Evolutionary conservation across 306 rosid genomes (phyloP).

Genomic region (Glycine soja): DNA sequence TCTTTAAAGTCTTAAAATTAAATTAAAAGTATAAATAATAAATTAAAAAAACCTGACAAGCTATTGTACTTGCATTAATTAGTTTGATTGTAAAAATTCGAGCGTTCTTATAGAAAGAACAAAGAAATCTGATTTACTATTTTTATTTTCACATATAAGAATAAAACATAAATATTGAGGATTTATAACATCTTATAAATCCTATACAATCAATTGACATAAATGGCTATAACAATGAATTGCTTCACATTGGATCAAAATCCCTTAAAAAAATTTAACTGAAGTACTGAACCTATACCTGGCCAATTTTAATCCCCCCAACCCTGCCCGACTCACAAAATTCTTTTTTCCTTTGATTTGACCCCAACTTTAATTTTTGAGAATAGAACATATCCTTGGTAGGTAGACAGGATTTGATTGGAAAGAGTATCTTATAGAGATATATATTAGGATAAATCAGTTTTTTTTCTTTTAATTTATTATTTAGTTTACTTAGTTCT

Average conservation of each 20-base stretch:
- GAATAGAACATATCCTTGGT: background rate
- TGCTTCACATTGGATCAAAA: background rate
- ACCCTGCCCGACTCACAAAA: background rate
- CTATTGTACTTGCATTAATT: background rate
- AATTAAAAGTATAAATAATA: background rate
- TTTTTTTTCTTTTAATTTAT: too few species aligned
- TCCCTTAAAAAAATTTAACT: background rate
- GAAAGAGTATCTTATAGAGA: background rate
- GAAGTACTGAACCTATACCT: background rate
- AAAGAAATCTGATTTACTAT: too few species aligned
- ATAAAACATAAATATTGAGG: too few species aligned
- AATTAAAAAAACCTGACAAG: background rate
- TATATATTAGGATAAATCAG: background rate
- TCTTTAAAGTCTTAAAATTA: background rate
- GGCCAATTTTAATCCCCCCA: background rate
- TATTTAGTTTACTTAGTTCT: too few species aligned
- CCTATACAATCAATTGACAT: too few species aligned
- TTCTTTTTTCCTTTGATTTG: background rate
- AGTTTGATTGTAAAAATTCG: background rate
- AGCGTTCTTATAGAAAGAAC: background rate
- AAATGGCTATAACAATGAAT: background rate
- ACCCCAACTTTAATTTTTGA: slow-evolving; percentile 6
- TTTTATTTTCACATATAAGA: too few species aligned
- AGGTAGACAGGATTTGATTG: slow-evolving; percentile 17
- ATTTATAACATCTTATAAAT: too few species aligned